Percentiles rank a stretch among this genome's conserved stretches.
These are phyloP conservation scores for Nemania sp. DNA, from an alignment of 2,329 filamentous ascomycete genomes.

Conservation along the genomic window DNA sequence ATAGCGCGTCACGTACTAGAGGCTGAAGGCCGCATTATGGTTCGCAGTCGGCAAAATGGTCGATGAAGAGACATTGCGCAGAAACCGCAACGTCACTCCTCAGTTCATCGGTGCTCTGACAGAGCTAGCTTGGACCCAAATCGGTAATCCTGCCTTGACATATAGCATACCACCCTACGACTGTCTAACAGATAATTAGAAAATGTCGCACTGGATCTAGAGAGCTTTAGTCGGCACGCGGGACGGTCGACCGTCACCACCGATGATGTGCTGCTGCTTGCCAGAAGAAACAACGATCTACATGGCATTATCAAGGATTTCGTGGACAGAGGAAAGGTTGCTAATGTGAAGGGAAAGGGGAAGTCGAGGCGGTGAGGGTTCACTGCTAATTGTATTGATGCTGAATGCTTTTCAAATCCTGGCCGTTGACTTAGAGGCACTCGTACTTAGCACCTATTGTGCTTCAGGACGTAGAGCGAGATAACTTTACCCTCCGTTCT, in stretches of 20 bases:
- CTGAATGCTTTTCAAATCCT: neutral
- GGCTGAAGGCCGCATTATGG: constrained; percentile 87
- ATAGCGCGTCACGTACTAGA: constrained; percentile 59
- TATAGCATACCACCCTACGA: neutral
- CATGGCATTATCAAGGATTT: constrained; percentile 78
- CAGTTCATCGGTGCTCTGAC: constrained; percentile 87
- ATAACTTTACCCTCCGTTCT: no score
- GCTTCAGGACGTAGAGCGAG: no score
- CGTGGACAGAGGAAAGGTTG: constrained; percentile 70
- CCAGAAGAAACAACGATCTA: constrained; percentile 87
- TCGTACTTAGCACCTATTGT: no score
- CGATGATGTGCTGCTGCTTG: constrained; percentile 88
- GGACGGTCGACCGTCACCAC: constrained; percentile 82
- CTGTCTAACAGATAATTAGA: constrained; percentile 56
- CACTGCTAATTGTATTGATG: neutral
- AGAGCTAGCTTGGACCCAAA: constrained; percentile 79
- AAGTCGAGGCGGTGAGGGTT: constrained; percentile 47
- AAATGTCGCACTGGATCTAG: constrained; percentile 67
- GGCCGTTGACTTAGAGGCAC: no score
- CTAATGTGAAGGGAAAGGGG: constrained; percentile 47
- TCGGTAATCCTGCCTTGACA: constrained; percentile 65
- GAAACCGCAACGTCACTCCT: constrained; percentile 86
- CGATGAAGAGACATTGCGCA: constrained; percentile 80
- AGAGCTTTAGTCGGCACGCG: constrained; percentile 77
- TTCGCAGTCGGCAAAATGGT: constrained; percentile 87